These are phyloP conservation scores for Aspergillus sparsus DNA, from an alignment of 495 filamentous ascomycete genomes.

Conservation along the genomic window DNA sequence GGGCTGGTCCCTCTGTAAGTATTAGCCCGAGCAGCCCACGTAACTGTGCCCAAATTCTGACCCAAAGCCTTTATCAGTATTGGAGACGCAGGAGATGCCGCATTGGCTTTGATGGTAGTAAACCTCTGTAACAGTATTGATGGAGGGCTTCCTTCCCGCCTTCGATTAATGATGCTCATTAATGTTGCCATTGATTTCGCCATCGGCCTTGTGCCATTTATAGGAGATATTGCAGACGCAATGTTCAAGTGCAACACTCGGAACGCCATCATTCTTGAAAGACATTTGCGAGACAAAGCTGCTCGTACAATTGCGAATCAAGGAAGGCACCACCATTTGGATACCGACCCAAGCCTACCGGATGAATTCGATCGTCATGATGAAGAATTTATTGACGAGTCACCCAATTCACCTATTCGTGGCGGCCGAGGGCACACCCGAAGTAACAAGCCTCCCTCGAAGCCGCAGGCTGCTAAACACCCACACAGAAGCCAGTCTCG, in stretches of 20 bases:
- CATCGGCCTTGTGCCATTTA: slow-evolving; percentile 79
- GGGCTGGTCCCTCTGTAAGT: slow-evolving; percentile 77
- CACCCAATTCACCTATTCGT: slow-evolving; percentile 1
- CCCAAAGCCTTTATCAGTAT: slow-evolving; percentile 42
- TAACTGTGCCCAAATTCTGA: slow-evolving; percentile 15
- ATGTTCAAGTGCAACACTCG: slow-evolving; percentile 69
- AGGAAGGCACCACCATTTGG: slow-evolving; percentile 19
- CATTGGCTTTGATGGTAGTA: slow-evolving; percentile 64
- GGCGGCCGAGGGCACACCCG: slow-evolving; percentile 6
- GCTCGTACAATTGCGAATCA: slow-evolving; percentile 30
- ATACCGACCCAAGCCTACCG: slow-evolving; percentile 41
- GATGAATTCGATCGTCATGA: slow-evolving; percentile 46
- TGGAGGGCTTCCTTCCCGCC: slow-evolving; percentile 60
- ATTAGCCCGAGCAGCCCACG: neutral
- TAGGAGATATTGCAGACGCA: slow-evolving; percentile 81
- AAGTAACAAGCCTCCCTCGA: slow-evolving; percentile 20
- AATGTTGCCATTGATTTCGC: slow-evolving; percentile 77
- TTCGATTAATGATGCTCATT: slow-evolving; percentile 68
- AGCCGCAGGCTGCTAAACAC: slow-evolving; percentile 29
- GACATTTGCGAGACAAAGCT: slow-evolving; percentile 58
- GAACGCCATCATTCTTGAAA: slow-evolving; percentile 75
- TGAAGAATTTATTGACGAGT: slow-evolving; percentile 16
- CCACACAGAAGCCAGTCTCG: slow-evolving; percentile 27
- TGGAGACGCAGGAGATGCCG: slow-evolving; percentile 73
- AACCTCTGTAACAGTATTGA: slow-evolving; percentile 66